A percentile compares a stretch with the other conserved stretches of the same genome.
These are phyloP conservation scores for Spencermartinsiella europaea DNA, from an alignment of 805 yeast species.

Conservation along the genomic window DNA sequence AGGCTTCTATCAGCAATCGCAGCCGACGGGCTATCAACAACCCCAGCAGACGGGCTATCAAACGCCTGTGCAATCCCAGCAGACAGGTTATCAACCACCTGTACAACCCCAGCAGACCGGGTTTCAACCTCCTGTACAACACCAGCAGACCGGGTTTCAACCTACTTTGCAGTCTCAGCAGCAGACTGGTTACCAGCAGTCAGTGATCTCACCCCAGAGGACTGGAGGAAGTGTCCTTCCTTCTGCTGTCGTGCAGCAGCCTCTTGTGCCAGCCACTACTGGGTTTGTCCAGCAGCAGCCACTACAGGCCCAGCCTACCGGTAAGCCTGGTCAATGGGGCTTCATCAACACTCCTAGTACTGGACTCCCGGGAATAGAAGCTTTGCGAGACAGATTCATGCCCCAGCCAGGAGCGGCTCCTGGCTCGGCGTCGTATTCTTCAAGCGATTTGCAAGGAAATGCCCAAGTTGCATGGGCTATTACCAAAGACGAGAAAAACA, in stretches of 20 bases:
- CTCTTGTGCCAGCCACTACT: conserved; percentile 34
- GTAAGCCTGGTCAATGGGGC: conserved; percentile 78
- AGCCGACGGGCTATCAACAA: conserved; percentile 14
- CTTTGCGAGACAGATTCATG: conserved; percentile 60
- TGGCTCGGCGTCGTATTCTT: conserved; percentile 25
- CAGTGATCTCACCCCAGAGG: conserved; percentile 36
- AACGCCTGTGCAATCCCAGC: conserved; percentile 19
- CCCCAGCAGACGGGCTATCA: conserved; percentile 6
- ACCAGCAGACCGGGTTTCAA: conserved; percentile 27
- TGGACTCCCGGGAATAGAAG: conserved; percentile 64
- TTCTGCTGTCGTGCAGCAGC: conserved; percentile 27
- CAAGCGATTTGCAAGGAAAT: conserved; percentile 34
- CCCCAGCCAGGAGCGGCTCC: conserved; percentile 40
- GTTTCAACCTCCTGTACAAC: conserved; percentile 15
- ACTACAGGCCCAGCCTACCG: conserved; percentile 44
- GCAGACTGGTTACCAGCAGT: conserved; percentile 36
- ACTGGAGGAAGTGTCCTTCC: conserved; percentile 25
- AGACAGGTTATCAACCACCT: conserved; percentile 18
- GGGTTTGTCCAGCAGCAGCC: conserved; percentile 28
- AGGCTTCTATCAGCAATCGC: conserved; percentile 4
- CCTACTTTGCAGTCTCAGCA: conserved; percentile 31
- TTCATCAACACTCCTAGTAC: conserved; percentile 64
- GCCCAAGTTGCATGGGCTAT: conserved; percentile 75
- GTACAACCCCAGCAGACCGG: conserved; percentile 27
- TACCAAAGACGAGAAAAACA: conserved; percentile 77